Conservation (phyloP, 345 rosid genomes). For the Aethionema arabicum region DNA sequence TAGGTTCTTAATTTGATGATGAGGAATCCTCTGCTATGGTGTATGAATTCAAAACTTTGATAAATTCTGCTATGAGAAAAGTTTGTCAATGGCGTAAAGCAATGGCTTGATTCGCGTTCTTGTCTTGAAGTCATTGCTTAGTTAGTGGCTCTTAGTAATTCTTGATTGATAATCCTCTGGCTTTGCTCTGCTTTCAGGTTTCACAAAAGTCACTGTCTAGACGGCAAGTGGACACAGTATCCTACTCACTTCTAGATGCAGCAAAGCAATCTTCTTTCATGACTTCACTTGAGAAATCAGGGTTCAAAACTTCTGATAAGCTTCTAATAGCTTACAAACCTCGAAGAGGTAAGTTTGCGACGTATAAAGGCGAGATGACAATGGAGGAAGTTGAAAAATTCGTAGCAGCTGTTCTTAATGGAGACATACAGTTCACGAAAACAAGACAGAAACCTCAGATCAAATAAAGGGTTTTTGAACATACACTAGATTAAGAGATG, state of each 20-base stretch:
- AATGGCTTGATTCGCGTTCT: too few species aligned
- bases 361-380: conserved; percentile 42
- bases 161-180: conserved; percentile 4
- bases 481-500: conserved; percentile 28
- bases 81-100: too few species aligned
- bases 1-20: conserved; percentile 11
- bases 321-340: conserved; percentile 77
- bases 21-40: conserved; percentile 1
- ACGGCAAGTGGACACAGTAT: conserved; percentile 50
- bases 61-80: too few species aligned
- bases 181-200: conserved; percentile 45
- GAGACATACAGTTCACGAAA: conserved; percentile 64
- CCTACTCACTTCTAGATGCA: conserved; percentile 68
- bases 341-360: conserved; percentile 61
- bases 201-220: conserved; percentile 75
- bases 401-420: conserved; percentile 64
- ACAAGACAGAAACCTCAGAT: conserved; percentile 59
- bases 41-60: too few species aligned
- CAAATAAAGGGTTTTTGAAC: conserved; percentile 25
- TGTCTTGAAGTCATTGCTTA: too few species aligned
- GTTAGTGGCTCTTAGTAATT: too few species aligned
- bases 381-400: conserved; percentile 72
- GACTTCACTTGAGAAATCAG: conserved; percentile 60
- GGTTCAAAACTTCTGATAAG: conserved; percentile 52
- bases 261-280: conserved; percentile 59